Conservation (phyloP, 768 basidiomycete genomes). For the Heimioporus sp. region DNA sequence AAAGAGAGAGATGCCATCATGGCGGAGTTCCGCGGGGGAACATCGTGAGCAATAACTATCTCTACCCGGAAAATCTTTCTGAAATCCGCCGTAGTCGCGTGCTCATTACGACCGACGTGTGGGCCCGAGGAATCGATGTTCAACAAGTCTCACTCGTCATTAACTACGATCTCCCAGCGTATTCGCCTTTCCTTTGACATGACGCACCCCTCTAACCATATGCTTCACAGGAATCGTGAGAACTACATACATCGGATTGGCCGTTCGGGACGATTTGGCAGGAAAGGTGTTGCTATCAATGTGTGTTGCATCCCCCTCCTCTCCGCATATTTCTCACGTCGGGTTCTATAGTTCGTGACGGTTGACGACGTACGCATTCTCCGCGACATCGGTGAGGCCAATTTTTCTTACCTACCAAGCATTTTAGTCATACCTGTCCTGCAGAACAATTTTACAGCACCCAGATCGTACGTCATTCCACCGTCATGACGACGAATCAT, state of each 20-base stretch:
- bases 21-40: constrained; percentile 93
- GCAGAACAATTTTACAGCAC: constrained; percentile 96
- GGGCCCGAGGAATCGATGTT: constrained; percentile 98
- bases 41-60: constrained; percentile 57
- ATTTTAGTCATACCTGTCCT: constrained; percentile 10
- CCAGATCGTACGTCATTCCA: constrained; percentile 64
- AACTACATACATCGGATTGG: constrained; percentile 99
- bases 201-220: constrained; percentile 10
- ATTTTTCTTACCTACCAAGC: background rate
- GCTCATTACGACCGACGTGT: constrained; percentile 93
- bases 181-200: constrained; percentile 29
- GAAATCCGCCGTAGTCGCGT: constrained; percentile 61
- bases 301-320: constrained; percentile 44
- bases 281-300: constrained; percentile 99
- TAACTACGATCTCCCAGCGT: constrained; percentile 95
- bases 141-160: constrained; percentile 97
- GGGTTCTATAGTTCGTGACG: constrained; percentile 72
- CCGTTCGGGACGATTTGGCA: constrained; percentile 96
- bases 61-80: constrained; percentile 2
- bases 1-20: constrained; percentile 95
- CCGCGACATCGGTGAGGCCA: constrained; percentile 84
- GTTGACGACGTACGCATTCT: constrained; percentile 95
- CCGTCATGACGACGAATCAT: background rate
- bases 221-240: constrained; percentile 75
- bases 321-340: constrained; percentile 13